Evolutionary conservation across 805 yeast genomes (phyloP).

Genomic region (Candida yuanshanica): DNA sequence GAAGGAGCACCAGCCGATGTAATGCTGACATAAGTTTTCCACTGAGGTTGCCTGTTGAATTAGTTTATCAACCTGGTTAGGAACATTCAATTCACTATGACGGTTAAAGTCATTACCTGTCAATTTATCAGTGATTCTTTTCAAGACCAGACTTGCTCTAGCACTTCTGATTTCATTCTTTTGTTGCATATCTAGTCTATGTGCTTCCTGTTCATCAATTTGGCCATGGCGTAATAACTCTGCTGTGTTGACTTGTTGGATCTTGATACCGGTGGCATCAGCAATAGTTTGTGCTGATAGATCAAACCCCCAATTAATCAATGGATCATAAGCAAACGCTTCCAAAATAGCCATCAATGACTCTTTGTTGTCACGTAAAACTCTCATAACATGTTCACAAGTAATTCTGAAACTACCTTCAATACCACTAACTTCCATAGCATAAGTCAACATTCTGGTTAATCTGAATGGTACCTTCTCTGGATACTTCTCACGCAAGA

Average conservation of each 20-base stretch:
- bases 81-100: slow-evolving; percentile 63
- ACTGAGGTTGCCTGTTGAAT: slow-evolving; percentile 96
- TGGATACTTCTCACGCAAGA: slow-evolving; percentile 92
- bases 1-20: slow-evolving; percentile 98
- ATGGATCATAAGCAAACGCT: slow-evolving; percentile 97
- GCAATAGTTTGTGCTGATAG: slow-evolving; percentile 76
- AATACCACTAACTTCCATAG: slow-evolving; percentile 98
- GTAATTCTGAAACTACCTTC: slow-evolving; percentile 97
- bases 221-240: slow-evolving; percentile 68
- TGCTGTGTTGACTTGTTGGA: slow-evolving; percentile 63
- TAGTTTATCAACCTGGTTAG: slow-evolving; percentile 87
- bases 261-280: slow-evolving; percentile 64
- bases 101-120: slow-evolving; percentile 90
- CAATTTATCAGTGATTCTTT: slow-evolving; percentile 85
- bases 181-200: slow-evolving; percentile 62
- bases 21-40: slow-evolving; percentile 93
- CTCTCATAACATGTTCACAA: slow-evolving; percentile 95
- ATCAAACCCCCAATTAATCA: slow-evolving; percentile 98
- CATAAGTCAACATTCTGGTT: slow-evolving; percentile 94
- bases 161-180: slow-evolving; percentile 73
- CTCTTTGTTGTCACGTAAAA: slow-evolving; percentile 87
- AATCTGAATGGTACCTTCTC: slow-evolving; percentile 97
- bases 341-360: slow-evolving; percentile 96
- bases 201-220: slow-evolving; percentile 73
- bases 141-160: slow-evolving; percentile 84